Evolutionary conservation across 352 stramenopile species (phyloP).

Genomic region (Elongisporangium anandrum): DNA sequence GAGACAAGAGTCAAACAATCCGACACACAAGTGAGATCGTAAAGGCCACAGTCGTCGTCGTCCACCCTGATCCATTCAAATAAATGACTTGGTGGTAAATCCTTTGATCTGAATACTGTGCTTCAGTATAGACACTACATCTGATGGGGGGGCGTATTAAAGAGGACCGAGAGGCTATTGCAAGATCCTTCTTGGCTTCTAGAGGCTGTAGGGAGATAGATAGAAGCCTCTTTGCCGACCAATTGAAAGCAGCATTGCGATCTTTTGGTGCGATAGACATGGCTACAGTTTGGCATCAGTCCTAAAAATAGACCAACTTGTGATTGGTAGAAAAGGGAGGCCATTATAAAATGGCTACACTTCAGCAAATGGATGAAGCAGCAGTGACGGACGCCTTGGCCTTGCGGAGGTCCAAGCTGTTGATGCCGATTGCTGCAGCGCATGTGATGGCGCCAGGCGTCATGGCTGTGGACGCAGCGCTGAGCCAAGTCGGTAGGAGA

Average conservation of each 20-base stretch:
- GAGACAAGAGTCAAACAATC: not conserved
- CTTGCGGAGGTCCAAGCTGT: not conserved
- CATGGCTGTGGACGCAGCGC: constrained; percentile 22
- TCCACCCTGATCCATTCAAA: not conserved
- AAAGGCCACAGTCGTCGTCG: not conserved
- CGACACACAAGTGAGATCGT: not conserved
- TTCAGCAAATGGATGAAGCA: not conserved
- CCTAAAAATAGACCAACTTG: not conserved
- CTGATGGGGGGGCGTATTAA: too few relatives aligned
- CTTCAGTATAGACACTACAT: too few relatives aligned
- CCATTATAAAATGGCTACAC: not conserved
- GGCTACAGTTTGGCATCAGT: not conserved
- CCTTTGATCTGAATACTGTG: too few relatives aligned
- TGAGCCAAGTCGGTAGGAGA: constrained; percentile 25
- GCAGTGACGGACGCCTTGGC: not conserved
- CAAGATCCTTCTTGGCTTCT: too few relatives aligned
- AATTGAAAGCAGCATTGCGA: not conserved
- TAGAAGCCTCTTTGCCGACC: too few relatives aligned
- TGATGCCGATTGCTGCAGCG: constrained; percentile 21
- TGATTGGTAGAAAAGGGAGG: not conserved
- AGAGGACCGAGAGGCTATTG: too few relatives aligned
- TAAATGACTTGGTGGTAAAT: too few relatives aligned
- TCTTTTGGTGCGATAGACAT: not conserved
- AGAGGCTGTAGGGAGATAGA: too few relatives aligned
- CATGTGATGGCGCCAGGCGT: constrained; percentile 12